Evolutionary conservation across 1,139 yeast species (phyloP).

Genomic region (Blastobotrys apis): DNA sequence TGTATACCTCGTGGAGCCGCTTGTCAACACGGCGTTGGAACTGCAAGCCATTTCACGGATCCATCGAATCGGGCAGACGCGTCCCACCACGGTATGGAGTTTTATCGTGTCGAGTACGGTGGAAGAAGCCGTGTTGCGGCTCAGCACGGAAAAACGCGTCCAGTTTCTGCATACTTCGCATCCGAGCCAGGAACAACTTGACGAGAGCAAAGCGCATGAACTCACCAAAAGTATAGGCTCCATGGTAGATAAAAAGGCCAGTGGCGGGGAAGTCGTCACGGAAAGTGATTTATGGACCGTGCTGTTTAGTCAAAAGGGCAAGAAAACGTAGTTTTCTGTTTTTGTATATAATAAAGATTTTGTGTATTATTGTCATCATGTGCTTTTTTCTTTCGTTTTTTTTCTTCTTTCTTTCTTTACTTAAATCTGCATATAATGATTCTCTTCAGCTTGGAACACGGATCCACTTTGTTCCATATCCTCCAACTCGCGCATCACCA

Average conservation of each 20-base stretch:
- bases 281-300: constrained; percentile 23
- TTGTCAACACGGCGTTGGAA: constrained; percentile 83
- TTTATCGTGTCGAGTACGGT: constrained; percentile 79
- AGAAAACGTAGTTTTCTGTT: too few species aligned
- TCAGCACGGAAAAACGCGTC: constrained; percentile 32
- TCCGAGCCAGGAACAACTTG: constrained; percentile 3
- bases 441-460: constrained; percentile 21
- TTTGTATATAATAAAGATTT: too few species aligned
- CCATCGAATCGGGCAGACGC: constrained; percentile 85
- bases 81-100: constrained; percentile 84
- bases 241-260: constrained; percentile 29
- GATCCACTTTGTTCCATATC: constrained; percentile 20
- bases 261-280: constrained; percentile 30
- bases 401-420: not conserved
- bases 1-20: constrained; percentile 84
- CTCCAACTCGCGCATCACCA: constrained; percentile 15
- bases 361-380: not conserved
- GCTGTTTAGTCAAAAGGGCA: constrained; percentile 18
- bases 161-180: constrained; percentile 14
- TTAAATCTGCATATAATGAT: constrained; percentile 12
- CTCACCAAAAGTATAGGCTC: constrained; percentile 12
- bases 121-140: constrained; percentile 73
- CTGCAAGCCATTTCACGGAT: constrained; percentile 88
- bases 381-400: too few species aligned
- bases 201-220: constrained; percentile 11